Percentiles rank a stretch among this genome's conserved stretches.
phyloP scores from a whole-genome alignment of 2,329 filamentous ascomycete genomes.

The Cordyceps tenuipes region DNA sequence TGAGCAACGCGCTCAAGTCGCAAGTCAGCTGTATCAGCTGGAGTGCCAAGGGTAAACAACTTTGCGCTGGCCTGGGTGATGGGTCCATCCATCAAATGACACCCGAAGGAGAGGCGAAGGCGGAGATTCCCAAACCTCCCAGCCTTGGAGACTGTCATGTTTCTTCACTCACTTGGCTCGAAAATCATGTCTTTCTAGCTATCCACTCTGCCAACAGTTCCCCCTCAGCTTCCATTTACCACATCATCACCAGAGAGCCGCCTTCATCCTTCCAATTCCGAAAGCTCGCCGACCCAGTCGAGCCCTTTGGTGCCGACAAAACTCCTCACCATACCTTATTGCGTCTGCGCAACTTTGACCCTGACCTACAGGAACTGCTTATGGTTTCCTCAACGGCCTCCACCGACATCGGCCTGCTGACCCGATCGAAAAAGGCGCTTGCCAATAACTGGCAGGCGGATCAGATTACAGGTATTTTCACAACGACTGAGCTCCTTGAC shows the following conservation, averaged over 20 bases:
- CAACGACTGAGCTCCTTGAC: conserved; percentile 61
- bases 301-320: conserved; percentile 58
- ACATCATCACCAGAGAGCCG: conserved; percentile 64
- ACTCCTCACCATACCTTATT: conserved; percentile 69
- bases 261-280: conserved; percentile 59
- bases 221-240: conserved; percentile 60
- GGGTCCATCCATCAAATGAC: conserved; percentile 79
- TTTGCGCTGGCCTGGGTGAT: conserved; percentile 76
- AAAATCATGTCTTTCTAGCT: conserved; percentile 75
- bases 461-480: conserved; percentile 59
- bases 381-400: conserved; percentile 75
- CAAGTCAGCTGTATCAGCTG: conserved; percentile 80
- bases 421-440: conserved; percentile 61
- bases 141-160: conserved; percentile 61
- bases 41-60: conserved; percentile 89
- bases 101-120: conserved; percentile 69
- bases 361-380: conserved; percentile 71
- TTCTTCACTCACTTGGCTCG: conserved; percentile 77
- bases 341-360: conserved; percentile 71
- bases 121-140: conserved; percentile 68
- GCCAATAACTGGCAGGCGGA: conserved; percentile 51
- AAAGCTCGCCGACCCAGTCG: conserved; percentile 65
- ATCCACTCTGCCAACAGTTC: conserved; percentile 60
- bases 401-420: conserved; percentile 70
- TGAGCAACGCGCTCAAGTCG: conserved; percentile 56